Percentiles rank a stretch among this genome's conserved stretches.
phyloP scores from a whole-genome alignment of 139 green algal species.

The Ulvella scutata region DNA sequence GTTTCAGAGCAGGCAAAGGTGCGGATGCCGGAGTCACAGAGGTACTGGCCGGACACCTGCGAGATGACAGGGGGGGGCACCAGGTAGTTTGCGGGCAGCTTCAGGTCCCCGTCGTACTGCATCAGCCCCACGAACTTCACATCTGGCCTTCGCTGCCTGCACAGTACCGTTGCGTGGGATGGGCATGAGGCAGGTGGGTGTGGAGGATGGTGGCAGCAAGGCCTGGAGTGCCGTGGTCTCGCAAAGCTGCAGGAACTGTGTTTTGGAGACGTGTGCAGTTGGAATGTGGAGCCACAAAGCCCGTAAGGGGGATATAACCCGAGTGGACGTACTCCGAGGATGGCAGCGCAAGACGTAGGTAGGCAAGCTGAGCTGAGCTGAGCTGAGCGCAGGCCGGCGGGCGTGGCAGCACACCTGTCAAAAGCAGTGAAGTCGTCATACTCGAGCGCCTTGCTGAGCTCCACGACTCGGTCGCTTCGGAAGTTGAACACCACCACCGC shows the following conservation, averaged over 20 bases:
- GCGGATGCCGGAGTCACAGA: conserved; percentile 64
- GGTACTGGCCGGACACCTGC: conserved; percentile 53
- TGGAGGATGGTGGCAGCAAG: background rate
- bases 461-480: conserved; percentile 83
- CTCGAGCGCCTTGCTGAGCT: conserved; percentile 91
- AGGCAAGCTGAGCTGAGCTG: no score
- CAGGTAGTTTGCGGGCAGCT: conserved; percentile 81
- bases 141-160: conserved; percentile 7
- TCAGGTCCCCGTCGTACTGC: conserved; percentile 96
- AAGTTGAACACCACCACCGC: conserved; percentile 95
- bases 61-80: conserved; percentile 77
- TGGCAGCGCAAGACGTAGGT: no score
- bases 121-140: conserved; percentile 84
- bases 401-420: conserved; percentile 30
- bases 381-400: no score
- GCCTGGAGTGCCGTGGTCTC: background rate
- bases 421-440: conserved; percentile 71
- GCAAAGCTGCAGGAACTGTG: no score
- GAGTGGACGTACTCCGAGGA: no score
- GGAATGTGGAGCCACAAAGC: no score
- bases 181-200: background rate
- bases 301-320: no score
- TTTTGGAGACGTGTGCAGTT: no score
- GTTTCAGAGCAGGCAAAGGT: conserved; percentile 92
- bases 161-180: background rate